phyloP scores from a whole-genome alignment of 352 stramenopile genomes.

The Aphanomyces stellatus region DNA sequence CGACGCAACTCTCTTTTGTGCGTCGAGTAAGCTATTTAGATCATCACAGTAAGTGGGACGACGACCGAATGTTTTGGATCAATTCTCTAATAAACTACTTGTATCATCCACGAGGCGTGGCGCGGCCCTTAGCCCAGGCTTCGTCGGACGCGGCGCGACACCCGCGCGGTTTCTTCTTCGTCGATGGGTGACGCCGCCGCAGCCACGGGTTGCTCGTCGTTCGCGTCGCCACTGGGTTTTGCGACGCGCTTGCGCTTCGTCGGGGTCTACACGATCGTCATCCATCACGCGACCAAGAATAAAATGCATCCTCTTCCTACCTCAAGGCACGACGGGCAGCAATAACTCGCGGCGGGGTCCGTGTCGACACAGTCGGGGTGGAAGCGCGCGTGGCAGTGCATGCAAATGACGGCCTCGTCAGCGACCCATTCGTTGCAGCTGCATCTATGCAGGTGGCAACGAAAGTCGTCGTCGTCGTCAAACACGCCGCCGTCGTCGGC shows the following conservation, averaged over 20 bases:
- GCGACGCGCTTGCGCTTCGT: constrained; percentile 1
- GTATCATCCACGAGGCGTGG: too few relatives aligned
- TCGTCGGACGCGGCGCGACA: not conserved
- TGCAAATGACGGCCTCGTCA: constrained; percentile 49
- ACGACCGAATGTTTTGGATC: too few relatives aligned
- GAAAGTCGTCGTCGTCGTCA: constrained; percentile 33
- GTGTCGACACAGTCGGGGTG: constrained; percentile 73
- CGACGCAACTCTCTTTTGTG: too few relatives aligned
- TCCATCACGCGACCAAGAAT: not conserved
- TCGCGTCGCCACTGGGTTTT: not conserved
- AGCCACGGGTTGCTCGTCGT: not conserved
- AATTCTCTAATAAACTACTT: too few relatives aligned
- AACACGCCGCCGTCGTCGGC: constrained; percentile 65
- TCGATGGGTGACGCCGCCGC: not conserved
- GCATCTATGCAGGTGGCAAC: constrained; percentile 3
- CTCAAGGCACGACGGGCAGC: not conserved
- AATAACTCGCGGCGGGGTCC: not conserved
- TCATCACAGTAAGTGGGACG: too few relatives aligned
- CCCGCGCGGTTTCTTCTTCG: not conserved
- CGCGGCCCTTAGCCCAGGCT: not conserved
- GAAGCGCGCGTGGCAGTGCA: constrained; percentile 53
- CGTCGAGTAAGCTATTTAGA: too few relatives aligned
- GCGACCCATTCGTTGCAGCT: constrained; percentile 3
- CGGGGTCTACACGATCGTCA: not conserved
- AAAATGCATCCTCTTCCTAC: not conserved